Base-by-base conservation (phyloP, 2,329 filamentous ascomycete genomes). In the Sporothrix brasiliensis region DNA sequence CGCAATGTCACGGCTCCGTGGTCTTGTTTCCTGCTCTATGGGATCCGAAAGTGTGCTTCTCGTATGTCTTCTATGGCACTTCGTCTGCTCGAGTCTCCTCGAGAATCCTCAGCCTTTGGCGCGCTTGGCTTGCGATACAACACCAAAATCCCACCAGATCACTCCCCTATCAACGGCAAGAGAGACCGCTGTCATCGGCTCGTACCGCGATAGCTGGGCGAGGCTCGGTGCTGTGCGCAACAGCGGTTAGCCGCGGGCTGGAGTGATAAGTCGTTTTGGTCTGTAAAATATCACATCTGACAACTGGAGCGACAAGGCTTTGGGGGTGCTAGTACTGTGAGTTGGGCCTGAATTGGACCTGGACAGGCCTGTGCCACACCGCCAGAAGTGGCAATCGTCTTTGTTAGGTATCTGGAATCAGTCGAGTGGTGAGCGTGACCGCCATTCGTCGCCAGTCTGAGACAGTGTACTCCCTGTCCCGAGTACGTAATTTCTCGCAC, bases 401-500 rank as follows among this genome's bases (percentile, higher is more conserved):
- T 21, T 47, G 58, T n/a, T 21, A 63, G 39, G 58, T 16, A 47
- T 47, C 58, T 63, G 39, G 11, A 44, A 61, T 39, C 4, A 44
- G 41, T 4, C 41, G 13, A 16, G 39, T 3, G 30, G 39, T 11
- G 13, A 30, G 53, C 13, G 41, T 16, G 49, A 58, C 30, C 54
- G 54, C 34, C 30, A 41, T 34, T 58, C 54, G 30, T 56, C 11
- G 10, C 9, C 10, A 5, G n/a, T 6, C 21, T 52, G 19, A 54
- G 19, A 54, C 21, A 27, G 58, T 47, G 58, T 63, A 63, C 58
- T 63, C 58, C 58, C 39, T 63, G 58, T 63, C 58, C 58, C 58
- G 58, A 63, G 58, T 63, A 61, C 34, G 56, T 61, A 61, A 44
- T 61, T 61, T 61, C 58, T 63, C 58, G 39, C 58, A 47, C 58